Base-by-base conservation (phyloP, 2,329 filamentous ascomycete species). In the Esteya vermicola region DNA sequence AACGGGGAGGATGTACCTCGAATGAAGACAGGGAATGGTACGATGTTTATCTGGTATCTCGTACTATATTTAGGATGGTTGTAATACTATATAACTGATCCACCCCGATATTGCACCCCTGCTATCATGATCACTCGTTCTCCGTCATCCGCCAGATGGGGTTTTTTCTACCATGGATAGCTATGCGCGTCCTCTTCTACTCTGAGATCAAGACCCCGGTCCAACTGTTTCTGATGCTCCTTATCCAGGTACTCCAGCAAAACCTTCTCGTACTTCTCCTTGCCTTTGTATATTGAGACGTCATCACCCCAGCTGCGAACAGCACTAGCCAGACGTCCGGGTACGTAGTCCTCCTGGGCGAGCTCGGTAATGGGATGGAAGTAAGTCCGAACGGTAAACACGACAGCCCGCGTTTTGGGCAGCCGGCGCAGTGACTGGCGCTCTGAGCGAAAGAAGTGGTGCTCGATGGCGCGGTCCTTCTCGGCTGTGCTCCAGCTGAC, bases 341-440 rank as follows among this genome's bases (percentile, higher is more conserved):
- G 84, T 1, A 93, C 83, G 54, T 82, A 83, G 16, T 77, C 72
- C 59, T 89, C 82, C 54, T 73, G 56, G 0, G 61, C 75, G 43
- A 89, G 70, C 14, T 78, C 74, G 0, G 67, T 77, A 23, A 89
- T 59, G 0, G 80, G 81, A 43, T 78, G 71, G 51, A 89, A 86
- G 55, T 89, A 89, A 1, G 83, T 89, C 12, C 83, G 64, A 38
- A 89, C 85, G 0, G 83, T 88, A 51, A 89, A 89, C 4, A 79
- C 72, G 2, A 79, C 63, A 1, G 64, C 75, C 0, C 72, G 70
- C 1, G 63, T 67, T 47, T 58, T 64, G 4, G 75, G 75, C 43
- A 80, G 61, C 36, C 82, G 58, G 12, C 81, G 61, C 38, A 89
- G 53, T 16, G 70, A 74, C 63, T 89, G 83, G 33, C 83, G 59